These are phyloP conservation scores for Coffea humblotiana DNA, from an alignment of 305 asterid species.

Conservation along the genomic window DNA sequence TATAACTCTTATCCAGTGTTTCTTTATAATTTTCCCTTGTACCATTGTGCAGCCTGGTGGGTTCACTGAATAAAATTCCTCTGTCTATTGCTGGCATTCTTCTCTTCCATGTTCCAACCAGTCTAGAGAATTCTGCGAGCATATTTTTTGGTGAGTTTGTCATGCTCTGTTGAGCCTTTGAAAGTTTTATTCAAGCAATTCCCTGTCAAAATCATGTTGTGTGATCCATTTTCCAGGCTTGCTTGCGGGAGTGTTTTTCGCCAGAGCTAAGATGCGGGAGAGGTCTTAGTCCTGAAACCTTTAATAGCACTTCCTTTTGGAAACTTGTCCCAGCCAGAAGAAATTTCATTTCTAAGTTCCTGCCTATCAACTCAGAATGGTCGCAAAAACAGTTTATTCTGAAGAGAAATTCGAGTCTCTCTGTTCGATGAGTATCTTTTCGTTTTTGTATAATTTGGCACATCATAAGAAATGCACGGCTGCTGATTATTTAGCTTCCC, in stretches of 20 bases:
- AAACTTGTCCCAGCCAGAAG: not conserved
- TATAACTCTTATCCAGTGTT: not conserved
- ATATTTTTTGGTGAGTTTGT: slow-evolving; percentile 69
- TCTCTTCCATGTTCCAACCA: slow-evolving; percentile 80
- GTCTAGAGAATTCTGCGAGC: slow-evolving; percentile 80
- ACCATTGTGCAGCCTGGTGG: slow-evolving; percentile 71
- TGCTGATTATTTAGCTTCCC: not conserved
- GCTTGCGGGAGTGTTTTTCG: slow-evolving; percentile 86
- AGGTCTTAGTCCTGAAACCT: slow-evolving; percentile 31
- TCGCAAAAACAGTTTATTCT: not conserved
- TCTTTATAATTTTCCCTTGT: slow-evolving; percentile 10
- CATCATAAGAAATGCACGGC: not conserved
- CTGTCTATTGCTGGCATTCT: slow-evolving; percentile 86
- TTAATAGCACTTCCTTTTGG: not conserved
- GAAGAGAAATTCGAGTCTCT: not conserved
- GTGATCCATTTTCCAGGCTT: slow-evolving; percentile 49
- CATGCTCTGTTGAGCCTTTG: not conserved
- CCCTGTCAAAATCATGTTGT: not conserved
- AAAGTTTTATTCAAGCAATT: not conserved
- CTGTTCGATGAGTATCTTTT: not conserved
- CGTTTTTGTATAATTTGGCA: not conserved
- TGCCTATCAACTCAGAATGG: not conserved
- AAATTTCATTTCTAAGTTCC: not conserved
- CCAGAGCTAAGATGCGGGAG: slow-evolving; percentile 80
- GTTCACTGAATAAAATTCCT: slow-evolving; percentile 92